Evolutionary conservation across 2,329 filamentous ascomycete species (phyloP).

Genomic region (Alternaria burnsii): DNA sequence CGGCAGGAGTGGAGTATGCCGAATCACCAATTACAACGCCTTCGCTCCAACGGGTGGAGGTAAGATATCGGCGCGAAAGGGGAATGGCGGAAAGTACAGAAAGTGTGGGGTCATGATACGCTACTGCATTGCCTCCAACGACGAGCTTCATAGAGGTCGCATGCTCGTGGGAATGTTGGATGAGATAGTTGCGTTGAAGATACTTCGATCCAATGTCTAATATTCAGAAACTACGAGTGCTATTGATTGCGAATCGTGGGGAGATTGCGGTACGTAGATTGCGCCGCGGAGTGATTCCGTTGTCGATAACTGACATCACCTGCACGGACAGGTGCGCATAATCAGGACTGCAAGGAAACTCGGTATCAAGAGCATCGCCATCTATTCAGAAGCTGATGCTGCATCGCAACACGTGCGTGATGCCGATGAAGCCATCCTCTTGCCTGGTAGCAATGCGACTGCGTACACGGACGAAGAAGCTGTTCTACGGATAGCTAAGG

Average conservation of each 20-base stretch:
- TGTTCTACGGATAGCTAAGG: conserved; percentile 63
- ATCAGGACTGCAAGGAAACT: conserved; percentile 61
- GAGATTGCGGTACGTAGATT: conserved; percentile 59
- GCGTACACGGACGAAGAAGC: conserved; percentile 60
- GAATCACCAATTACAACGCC: conserved; percentile 16
- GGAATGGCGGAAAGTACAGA: conserved; percentile 5
- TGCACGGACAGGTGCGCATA: conserved; percentile 53
- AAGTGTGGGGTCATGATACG: conserved; percentile 11
- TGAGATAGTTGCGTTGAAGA: not conserved
- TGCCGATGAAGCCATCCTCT: conserved; percentile 63
- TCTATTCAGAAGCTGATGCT: conserved; percentile 67
- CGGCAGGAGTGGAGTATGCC: not conserved
- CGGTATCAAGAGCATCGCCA: conserved; percentile 61
- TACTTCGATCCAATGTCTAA: not conserved
- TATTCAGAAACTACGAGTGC: conserved; percentile 58
- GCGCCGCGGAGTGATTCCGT: conserved; percentile 1
- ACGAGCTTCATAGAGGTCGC: not conserved
- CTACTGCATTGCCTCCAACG: not conserved
- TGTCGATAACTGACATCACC: conserved; percentile 24
- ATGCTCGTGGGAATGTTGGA: not conserved
- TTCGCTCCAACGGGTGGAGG: conserved; percentile 10
- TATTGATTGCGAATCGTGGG: conserved; percentile 68
- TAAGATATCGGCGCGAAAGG: conserved; percentile 7
- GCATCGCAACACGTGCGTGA: conserved; percentile 63
- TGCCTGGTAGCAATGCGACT: conserved; percentile 58